A percentile compares a stretch with the other conserved stretches of the same genome.
phyloP scores from a whole-genome alignment of 805 yeast genomes.

The Yarrowia sp. region DNA sequence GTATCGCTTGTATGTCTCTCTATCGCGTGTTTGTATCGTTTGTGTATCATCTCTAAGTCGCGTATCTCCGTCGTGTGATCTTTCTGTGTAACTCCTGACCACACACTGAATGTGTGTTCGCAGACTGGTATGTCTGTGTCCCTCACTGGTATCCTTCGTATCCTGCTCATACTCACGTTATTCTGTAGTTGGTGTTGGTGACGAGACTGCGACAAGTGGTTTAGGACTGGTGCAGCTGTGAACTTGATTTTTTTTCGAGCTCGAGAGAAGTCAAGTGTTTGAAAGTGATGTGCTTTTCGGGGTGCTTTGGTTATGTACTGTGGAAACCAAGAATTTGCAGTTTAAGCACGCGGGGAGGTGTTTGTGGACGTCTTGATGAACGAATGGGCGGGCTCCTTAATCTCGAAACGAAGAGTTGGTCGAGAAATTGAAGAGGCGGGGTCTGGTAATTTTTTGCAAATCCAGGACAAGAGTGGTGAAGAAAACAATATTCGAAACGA shows the following conservation, averaged over 20 bases:
- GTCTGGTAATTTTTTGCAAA: neutral
- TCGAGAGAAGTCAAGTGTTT: slow-evolving; percentile 16
- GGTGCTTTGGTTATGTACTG: slow-evolving; percentile 25
- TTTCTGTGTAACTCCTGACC: neutral
- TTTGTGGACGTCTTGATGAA: neutral
- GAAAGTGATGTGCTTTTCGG: slow-evolving; percentile 10
- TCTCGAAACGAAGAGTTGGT: neutral
- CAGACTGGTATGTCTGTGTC: neutral
- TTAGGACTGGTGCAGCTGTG: neutral
- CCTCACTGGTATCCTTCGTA: neutral
- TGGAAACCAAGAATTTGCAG: slow-evolving; percentile 18
- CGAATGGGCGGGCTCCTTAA: neutral
- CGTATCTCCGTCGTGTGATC: neutral
- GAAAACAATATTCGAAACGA: neutral
- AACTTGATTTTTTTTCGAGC: neutral
- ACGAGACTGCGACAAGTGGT: neutral
- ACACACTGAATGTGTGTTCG: neutral
- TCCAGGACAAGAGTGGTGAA: neutral
- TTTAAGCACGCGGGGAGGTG: neutral
- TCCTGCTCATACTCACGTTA: slow-evolving; percentile 6
- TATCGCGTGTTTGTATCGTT: neutral
- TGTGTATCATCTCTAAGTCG: neutral
- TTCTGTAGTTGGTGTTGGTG: neutral
- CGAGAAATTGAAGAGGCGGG: neutral
- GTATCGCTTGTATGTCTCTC: neutral